phyloP scores from a whole-genome alignment of 306 rosid species.

The Rubus parviflorus region DNA sequence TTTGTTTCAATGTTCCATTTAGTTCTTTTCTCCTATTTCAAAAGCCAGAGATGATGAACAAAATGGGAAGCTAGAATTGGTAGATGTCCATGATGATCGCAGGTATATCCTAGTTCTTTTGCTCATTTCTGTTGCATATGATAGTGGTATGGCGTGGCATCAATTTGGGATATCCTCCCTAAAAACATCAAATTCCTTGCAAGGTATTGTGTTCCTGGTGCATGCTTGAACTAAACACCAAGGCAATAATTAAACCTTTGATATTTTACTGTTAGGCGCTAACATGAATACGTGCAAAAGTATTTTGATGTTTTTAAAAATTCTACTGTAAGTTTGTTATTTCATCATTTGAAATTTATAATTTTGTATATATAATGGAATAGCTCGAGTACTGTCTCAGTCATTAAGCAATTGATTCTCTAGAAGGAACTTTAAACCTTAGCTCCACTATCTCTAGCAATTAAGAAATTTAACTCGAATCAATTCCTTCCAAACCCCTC shows the following conservation, averaged over 20 bases:
- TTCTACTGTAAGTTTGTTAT: too few relatives aligned
- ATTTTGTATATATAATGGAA: too few relatives aligned
- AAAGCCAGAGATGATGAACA: constrained; percentile 75
- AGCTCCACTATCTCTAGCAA: not conserved
- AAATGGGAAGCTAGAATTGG: constrained; percentile 67
- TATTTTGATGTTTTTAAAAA: not conserved
- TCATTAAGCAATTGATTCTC: not conserved
- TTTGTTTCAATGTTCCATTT: constrained; percentile 27
- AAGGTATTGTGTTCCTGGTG: not conserved
- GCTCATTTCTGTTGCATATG: constrained; percentile 11
- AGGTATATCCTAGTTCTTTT: constrained; percentile 49
- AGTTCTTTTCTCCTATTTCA: constrained; percentile 91
- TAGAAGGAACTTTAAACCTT: not conserved
- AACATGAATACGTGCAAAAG: not conserved
- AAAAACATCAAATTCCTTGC: not conserved
- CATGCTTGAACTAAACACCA: constrained; percentile 1
- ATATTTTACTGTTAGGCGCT: not conserved
- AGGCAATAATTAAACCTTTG: not conserved
- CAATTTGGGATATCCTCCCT: not conserved
- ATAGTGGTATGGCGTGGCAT: not conserved
- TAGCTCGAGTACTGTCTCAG: too few relatives aligned
- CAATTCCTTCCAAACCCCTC: not conserved
- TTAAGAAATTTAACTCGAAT: not conserved
- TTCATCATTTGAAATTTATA: not conserved
- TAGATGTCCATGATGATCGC: constrained; percentile 61